phyloP scores from a whole-genome alignment of 2,329 filamentous ascomycete genomes.

The Claviceps humidiphila region DNA sequence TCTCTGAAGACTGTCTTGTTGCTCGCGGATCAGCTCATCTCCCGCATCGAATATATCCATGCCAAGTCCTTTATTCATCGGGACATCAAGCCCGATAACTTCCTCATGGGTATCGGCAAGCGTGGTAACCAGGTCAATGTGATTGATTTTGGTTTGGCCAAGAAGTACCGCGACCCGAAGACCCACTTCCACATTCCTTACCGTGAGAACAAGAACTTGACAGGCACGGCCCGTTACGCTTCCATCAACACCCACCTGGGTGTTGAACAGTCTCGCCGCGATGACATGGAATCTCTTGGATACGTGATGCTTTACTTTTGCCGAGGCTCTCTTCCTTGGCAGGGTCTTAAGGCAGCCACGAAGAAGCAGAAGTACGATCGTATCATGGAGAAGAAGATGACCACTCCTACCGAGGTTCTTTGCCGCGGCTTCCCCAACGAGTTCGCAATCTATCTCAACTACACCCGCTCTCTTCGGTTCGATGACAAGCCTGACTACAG shows the following conservation, averaged over 20 bases:
- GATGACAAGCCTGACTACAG: slow-evolving; percentile 99
- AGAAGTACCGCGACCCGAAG: slow-evolving; percentile 99
- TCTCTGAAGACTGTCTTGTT: slow-evolving; percentile 96
- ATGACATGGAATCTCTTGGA: slow-evolving; percentile 97
- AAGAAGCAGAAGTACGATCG: slow-evolving; percentile 99
- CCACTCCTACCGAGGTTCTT: slow-evolving; percentile 92
- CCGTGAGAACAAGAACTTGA: slow-evolving; percentile 99
- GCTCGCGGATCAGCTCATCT: slow-evolving; percentile 95
- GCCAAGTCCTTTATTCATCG: slow-evolving; percentile 99
- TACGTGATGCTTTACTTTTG: slow-evolving; percentile 99
- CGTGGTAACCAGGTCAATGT: slow-evolving; percentile 99
- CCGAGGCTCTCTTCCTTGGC: slow-evolving; percentile 96
- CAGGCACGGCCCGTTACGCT: slow-evolving; percentile 94
- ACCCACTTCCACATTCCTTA: slow-evolving; percentile 99
- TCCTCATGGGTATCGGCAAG: slow-evolving; percentile 98
- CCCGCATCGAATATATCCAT: slow-evolving; percentile 98
- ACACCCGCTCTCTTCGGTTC: slow-evolving; percentile 95
- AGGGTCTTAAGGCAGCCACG: slow-evolving; percentile 93
- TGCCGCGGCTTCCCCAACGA: slow-evolving; percentile 99
- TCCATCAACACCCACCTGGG: slow-evolving; percentile 98
- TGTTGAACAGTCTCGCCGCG: slow-evolving; percentile 96
- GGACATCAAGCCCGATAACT: slow-evolving; percentile 99
- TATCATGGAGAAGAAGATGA: slow-evolving; percentile 99
- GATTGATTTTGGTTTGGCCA: slow-evolving; percentile 96
- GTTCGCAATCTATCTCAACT: slow-evolving; percentile 99